Percentiles rank a stretch among this genome's conserved stretches.
Conservation (phyloP, 768 basidiomycete species). For the Thelephora ganbajun region DNA sequence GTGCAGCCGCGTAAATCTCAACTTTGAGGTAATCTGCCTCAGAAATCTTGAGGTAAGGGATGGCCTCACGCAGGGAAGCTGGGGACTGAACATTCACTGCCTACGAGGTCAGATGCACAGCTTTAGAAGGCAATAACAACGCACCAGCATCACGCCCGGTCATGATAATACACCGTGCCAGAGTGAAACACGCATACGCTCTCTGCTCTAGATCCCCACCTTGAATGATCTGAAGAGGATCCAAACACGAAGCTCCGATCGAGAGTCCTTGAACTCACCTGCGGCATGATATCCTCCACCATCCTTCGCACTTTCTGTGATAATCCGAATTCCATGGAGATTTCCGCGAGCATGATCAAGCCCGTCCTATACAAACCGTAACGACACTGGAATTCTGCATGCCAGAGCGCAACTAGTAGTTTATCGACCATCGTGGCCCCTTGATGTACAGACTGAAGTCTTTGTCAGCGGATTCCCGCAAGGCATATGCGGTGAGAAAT, state of each 20-base stretch:
- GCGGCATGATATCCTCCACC: conserved; percentile 71
- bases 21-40: conserved; percentile 52
- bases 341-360: conserved; percentile 62
- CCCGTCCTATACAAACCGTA: conserved; percentile 55
- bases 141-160: conserved; percentile 33
- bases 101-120: conserved; percentile 13
- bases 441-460: conserved; percentile 46
- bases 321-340: conserved; percentile 68
- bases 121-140: conserved; percentile 7
- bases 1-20: conserved; percentile 41
- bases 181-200: conserved; percentile 57
- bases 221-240: conserved; percentile 36
- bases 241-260: not conserved
- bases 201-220: conserved; percentile 68
- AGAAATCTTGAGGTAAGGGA: conserved; percentile 46
- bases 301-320: conserved; percentile 47
- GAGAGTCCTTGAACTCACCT: conserved; percentile 28
- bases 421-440: conserved; percentile 47
- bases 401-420: conserved; percentile 61
- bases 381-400: conserved; percentile 65
- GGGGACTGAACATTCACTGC: conserved; percentile 2
- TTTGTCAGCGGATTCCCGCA: conserved; percentile 1
- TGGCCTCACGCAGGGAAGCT: conserved; percentile 36
- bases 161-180: conserved; percentile 64
- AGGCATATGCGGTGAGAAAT: conserved; percentile 8